A percentile compares a stretch with the other conserved stretches of the same genome.
phyloP scores from a whole-genome alignment of 345 rosid genomes.

The Lumnitzera racemosa region DNA sequence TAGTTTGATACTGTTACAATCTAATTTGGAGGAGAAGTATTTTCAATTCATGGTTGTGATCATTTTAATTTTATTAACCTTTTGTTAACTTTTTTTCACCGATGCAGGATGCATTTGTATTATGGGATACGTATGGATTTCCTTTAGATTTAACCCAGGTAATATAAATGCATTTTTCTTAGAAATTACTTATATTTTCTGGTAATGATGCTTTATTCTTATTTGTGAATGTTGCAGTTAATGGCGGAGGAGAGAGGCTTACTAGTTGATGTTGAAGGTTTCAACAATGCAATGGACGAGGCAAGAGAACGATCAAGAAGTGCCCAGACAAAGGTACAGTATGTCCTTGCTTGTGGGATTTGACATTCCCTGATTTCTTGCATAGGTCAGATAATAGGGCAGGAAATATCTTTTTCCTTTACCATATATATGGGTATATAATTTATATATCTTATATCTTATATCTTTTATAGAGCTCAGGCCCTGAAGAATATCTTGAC shows the following conservation, averaged over 20 bases:
- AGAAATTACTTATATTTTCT: neutral
- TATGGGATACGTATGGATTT: conserved; percentile 98
- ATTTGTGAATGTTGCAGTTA: conserved; percentile 36
- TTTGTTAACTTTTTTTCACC: neutral
- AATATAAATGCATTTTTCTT: conserved; percentile 8
- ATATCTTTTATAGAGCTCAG: too few species aligned
- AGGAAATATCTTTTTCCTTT: too few species aligned
- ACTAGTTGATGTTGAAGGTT: conserved; percentile 74
- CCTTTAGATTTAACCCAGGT: conserved; percentile 97
- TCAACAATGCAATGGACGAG: conserved; percentile 76
- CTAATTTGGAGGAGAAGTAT: too few species aligned
- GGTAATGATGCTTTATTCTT: conserved; percentile 5
- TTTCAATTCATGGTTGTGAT: too few species aligned
- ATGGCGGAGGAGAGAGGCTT: conserved; percentile 97
- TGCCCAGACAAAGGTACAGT: conserved; percentile 71
- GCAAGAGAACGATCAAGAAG: conserved; percentile 90
- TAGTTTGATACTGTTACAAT: too few species aligned
- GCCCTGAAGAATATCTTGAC: too few species aligned
- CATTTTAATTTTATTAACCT: neutral
- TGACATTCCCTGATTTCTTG: too few species aligned
- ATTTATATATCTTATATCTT: too few species aligned
- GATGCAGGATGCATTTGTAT: conserved; percentile 85
- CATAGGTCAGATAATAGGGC: too few species aligned
- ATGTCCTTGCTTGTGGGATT: too few species aligned
- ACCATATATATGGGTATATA: too few species aligned